phyloP scores from a whole-genome alignment of 306 rosid species.

The Lagenaria siceraria region DNA sequence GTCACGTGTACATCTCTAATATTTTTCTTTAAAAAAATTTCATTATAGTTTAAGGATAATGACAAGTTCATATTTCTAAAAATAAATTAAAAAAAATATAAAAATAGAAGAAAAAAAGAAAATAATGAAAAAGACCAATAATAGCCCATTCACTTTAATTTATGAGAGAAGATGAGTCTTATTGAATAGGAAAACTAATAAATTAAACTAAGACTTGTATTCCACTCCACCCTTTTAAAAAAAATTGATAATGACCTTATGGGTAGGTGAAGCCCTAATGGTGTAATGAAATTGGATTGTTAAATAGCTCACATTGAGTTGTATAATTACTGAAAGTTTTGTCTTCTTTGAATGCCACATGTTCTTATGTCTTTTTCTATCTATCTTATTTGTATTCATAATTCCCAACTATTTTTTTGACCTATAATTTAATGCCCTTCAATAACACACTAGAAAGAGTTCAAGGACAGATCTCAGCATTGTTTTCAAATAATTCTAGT shows the following conservation, averaged over 20 bases:
- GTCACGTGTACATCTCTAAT: no score
- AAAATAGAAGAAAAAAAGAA: no score
- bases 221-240: background rate
- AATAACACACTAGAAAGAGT: background rate
- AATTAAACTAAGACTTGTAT: background rate
- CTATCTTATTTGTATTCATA: background rate
- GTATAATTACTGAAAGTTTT: background rate
- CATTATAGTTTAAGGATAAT: no score
- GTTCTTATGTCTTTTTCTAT: background rate
- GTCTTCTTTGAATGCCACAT: background rate
- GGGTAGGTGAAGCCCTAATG: background rate
- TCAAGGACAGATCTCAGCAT: background rate
- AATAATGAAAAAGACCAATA: background rate
- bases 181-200: background rate
- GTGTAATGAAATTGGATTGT: background rate
- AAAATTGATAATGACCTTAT: background rate
- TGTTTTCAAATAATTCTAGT: no score
- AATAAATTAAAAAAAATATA: no score
- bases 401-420: background rate
- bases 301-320: background rate
- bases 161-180: background rate
- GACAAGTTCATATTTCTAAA: no score
- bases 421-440: background rate
- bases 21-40: no score
- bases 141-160: background rate